A percentile compares a stretch with the other conserved stretches of the same genome.
Evolutionary conservation across 192 early-diverging fungal species (phyloP).

Genomic region (Pilaira anomala): DNA sequence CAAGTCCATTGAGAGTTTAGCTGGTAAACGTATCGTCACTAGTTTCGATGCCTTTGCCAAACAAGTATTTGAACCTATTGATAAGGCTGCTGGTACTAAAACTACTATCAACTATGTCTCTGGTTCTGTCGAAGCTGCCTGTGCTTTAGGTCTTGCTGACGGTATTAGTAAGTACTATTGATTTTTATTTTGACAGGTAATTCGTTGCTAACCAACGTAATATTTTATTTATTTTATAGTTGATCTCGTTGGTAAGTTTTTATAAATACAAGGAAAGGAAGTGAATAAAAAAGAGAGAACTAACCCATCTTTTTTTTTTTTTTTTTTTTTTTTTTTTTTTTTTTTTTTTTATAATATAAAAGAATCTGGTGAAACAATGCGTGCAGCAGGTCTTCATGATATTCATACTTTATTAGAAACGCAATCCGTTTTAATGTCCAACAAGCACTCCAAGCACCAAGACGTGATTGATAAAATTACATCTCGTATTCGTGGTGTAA

Average conservation of each 20-base stretch:
- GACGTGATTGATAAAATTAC: constrained; percentile 73
- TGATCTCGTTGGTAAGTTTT: constrained; percentile 44
- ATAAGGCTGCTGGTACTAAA: constrained; percentile 48
- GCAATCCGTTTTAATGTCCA: constrained; percentile 88
- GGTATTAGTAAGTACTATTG: constrained; percentile 75
- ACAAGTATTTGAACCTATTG: constrained; percentile 73
- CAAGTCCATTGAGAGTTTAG: constrained; percentile 59
- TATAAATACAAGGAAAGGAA: not conserved
- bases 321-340: too few relatives aligned
- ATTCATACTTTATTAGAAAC: constrained; percentile 81
- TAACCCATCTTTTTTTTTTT: not conserved
- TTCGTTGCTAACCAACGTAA: not conserved
- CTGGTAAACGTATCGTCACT: constrained; percentile 93
- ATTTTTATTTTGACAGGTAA: too few relatives aligned
- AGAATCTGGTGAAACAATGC: constrained; percentile 99
- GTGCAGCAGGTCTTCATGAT: constrained; percentile 91
- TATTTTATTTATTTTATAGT: constrained; percentile 35
- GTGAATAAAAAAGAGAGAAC: too few relatives aligned
- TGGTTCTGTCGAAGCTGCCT: constrained; percentile 95
- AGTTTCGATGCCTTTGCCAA: constrained; percentile 75
- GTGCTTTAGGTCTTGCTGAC: constrained; percentile 93
- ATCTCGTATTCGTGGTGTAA: constrained; percentile 86
- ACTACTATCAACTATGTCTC: constrained; percentile 86
- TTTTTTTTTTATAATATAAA: constrained; percentile 57
- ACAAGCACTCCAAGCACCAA: constrained; percentile 72